Conservation (phyloP, 2,329 filamentous ascomycete genomes). For the Xylariales sp. region DNA sequence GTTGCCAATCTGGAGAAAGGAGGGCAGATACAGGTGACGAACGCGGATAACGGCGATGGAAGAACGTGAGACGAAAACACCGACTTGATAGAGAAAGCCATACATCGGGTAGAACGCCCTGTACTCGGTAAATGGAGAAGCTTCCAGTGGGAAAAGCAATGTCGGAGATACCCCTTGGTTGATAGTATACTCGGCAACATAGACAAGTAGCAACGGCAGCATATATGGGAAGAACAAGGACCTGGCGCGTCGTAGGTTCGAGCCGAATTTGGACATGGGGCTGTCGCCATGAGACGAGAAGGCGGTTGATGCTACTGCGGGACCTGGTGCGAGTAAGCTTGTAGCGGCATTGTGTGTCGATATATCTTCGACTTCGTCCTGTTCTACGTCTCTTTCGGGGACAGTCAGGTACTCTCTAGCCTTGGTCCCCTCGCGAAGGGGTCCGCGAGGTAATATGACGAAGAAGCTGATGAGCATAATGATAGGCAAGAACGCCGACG, state of each 20-base stretch:
- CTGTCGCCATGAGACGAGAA: constrained; percentile 30
- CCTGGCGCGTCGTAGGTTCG: constrained; percentile 61
- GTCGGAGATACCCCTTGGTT: constrained; percentile 93
- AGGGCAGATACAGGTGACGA: constrained; percentile 74
- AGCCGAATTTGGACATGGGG: constrained; percentile 29
- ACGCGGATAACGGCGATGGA: constrained; percentile 84
- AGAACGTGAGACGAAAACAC: constrained; percentile 90
- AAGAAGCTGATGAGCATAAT: constrained; percentile 89
- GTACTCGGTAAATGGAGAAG: constrained; percentile 74
- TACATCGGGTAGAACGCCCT: constrained; percentile 94
- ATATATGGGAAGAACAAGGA: constrained; percentile 76
- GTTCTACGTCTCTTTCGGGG: constrained; percentile 37
- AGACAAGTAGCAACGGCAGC: constrained; percentile 87
- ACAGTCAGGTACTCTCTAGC: constrained; percentile 52
- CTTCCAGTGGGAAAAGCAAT: constrained; percentile 73
- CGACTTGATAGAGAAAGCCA: constrained; percentile 88
- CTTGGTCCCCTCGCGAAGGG: constrained; percentile 45
- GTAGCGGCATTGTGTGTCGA: constrained; percentile 38
- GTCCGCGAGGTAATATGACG: constrained; percentile 65
- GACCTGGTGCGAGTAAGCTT: constrained; percentile 43
- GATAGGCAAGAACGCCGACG: constrained; percentile 72
- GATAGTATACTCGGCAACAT: constrained; percentile 94
- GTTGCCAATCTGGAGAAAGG: constrained; percentile 77
- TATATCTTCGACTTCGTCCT: constrained; percentile 31
- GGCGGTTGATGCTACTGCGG: constrained; percentile 34